These are phyloP conservation scores for Boletus sp. DNA, from an alignment of 768 basidiomycete species.

Conservation along the genomic window DNA sequence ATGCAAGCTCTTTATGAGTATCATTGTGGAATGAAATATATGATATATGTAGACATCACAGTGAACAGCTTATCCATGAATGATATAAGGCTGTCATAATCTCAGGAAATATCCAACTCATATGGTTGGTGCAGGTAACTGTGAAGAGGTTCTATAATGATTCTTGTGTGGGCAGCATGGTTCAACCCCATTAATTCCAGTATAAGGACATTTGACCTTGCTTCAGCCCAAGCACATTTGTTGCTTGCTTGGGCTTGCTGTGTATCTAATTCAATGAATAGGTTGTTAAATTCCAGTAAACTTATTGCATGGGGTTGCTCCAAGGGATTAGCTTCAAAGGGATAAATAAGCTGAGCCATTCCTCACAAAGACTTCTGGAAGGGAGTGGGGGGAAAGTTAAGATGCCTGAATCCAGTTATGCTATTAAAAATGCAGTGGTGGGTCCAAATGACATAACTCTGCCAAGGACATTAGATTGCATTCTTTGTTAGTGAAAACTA, in stretches of 20 bases:
- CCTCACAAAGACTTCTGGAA: too few relatives aligned
- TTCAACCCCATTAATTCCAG: not conserved
- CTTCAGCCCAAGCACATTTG: not conserved
- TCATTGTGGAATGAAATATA: slow-evolving; percentile 1
- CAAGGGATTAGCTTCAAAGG: not conserved
- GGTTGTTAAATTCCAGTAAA: slow-evolving; percentile 2
- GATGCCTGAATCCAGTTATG: too few relatives aligned
- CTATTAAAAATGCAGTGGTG: too few relatives aligned
- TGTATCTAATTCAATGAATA: not conserved
- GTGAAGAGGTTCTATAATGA: not conserved
- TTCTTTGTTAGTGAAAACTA: too few relatives aligned
- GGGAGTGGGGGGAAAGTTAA: too few relatives aligned
- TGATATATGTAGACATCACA: not conserved
- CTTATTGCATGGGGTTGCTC: not conserved
- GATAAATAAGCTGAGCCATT: not conserved
- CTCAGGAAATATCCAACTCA: not conserved
- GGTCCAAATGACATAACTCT: too few relatives aligned
- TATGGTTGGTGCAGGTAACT: not conserved
- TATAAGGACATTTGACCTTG: not conserved
- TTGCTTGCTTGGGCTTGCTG: not conserved
- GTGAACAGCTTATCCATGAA: slow-evolving; percentile 1
- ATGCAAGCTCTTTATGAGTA: not conserved
- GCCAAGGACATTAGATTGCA: too few relatives aligned
- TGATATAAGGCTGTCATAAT: slow-evolving; percentile 1
- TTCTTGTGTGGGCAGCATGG: not conserved